Conservation (phyloP, 345 rosid species). For the Murraya paniculata region DNA sequence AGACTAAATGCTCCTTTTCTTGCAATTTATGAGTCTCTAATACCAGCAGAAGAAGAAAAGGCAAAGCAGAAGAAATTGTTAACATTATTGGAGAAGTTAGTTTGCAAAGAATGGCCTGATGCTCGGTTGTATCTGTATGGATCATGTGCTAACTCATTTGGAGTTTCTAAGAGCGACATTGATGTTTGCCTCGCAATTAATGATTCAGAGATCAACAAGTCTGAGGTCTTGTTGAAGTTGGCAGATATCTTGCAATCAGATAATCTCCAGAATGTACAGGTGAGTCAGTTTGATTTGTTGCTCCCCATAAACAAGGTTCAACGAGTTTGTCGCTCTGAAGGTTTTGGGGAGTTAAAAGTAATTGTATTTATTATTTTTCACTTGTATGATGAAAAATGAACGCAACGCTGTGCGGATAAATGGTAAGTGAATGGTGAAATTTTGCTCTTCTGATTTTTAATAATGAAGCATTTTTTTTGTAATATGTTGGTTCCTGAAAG, state of each 20-base stretch:
- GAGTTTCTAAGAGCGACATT: constrained; percentile 86
- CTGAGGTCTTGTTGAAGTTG: constrained; percentile 75
- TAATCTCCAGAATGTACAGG: constrained; percentile 93
- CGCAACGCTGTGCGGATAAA: not conserved
- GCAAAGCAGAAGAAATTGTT: constrained; percentile 78
- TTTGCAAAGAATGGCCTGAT: constrained; percentile 83
- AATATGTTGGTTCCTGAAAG: not conserved
- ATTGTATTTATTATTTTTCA: not conserved
- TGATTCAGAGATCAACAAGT: constrained; percentile 53
- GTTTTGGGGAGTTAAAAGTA: not conserved
- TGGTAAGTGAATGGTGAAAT: not conserved
- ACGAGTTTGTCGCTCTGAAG: not conserved
- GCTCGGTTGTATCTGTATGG: constrained; percentile 85
- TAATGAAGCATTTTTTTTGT: not conserved
- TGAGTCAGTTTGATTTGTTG: constrained; percentile 27
- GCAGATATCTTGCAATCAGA: constrained; percentile 81
- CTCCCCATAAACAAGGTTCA: not conserved
- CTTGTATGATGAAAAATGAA: not conserved
- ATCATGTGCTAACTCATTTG: constrained; percentile 95
- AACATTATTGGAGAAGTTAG: constrained; percentile 62
- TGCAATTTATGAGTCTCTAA: constrained; percentile 64
- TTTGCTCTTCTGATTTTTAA: not conserved
- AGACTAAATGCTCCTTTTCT: constrained; percentile 54
- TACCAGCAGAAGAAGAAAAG: constrained; percentile 80
- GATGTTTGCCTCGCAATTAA: constrained; percentile 86